Base-by-base conservation (phyloP, 1,284 basidiomycete genomes). In the Megacollybia platyphylla region DNA sequence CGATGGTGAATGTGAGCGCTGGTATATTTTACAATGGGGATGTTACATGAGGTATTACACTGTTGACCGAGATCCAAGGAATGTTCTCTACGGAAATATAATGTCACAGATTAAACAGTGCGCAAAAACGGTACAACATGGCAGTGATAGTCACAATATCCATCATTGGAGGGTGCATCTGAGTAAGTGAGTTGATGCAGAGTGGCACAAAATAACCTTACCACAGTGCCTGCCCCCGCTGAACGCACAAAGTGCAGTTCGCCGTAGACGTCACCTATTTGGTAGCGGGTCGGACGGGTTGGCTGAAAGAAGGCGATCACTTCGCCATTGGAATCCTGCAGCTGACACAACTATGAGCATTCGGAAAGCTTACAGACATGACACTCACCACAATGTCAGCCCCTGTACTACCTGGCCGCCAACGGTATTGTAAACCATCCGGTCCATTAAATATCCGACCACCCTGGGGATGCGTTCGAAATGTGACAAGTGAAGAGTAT, bases 101-200 rank as follows among this genome's bases (percentile, higher is more conserved):
- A 41, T 11, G 39, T 73, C 65, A 83, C 40, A 83, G 65, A 54
- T 77, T 78, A 65, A 73, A 84, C 40, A 73, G 65, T 43, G 69
- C 65, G 53, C 79, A 81, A 58, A 84, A 84, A 43, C 86, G 76
- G 62, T 84, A 87, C 34, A 88, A 66, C 81, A 88, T 86, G 42
- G 76, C 75, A 30, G 85, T 85, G 49, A 88, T 76, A 30, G 79
- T 79, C 47, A 88, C 83, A 40, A 75, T 76, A 66, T 88, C 85
- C 84, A 88, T 88, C 60, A 87, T 76, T 47, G 86, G 85, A 44
- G 84, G 84, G 55, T 87, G 84, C 66, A 76, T 83, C 84, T 87
- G 56, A 42, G 38, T 26, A 43, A 26, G 41, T 49, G 46, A 51
- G 49, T 49, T 51, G 53, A 45, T 49, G 48, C 42, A 49, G 46